These are phyloP conservation scores for Nicotiana noctiflora DNA, from an alignment of 257 asterid genomes.

Conservation along the genomic window DNA sequence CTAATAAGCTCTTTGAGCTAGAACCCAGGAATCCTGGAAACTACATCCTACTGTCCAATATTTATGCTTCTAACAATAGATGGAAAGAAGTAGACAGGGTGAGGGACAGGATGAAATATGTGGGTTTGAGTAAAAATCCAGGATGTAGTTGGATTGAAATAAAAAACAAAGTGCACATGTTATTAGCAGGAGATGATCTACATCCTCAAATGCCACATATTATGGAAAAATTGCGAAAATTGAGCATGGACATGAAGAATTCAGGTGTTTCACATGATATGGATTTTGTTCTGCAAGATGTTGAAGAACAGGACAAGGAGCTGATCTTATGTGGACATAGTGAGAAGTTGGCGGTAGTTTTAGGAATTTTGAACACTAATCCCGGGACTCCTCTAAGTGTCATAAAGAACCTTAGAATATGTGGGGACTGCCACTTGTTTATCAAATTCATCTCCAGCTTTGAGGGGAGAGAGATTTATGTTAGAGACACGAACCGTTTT, in stretches of 20 bases:
- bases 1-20: conserved; percentile 55
- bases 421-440: conserved; percentile 81
- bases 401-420: conserved; percentile 81
- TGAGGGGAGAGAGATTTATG: conserved; percentile 76
- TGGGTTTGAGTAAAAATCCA: conserved; percentile 75
- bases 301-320: conserved; percentile 93
- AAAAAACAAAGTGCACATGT: conserved; percentile 73
- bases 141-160: conserved; percentile 97
- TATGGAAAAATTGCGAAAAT: conserved; percentile 39
- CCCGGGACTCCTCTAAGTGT: conserved; percentile 61
- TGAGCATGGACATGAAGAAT: conserved; percentile 71
- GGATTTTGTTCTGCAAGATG: conserved; percentile 74
- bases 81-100: conserved; percentile 66
- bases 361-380: conserved; percentile 66
- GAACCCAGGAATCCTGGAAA: conserved; percentile 85
- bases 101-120: conserved; percentile 59
- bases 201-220: conserved; percentile 71
- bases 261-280: conserved; percentile 58
- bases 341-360: conserved; percentile 85
- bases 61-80: conserved; percentile 73
- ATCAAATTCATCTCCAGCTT: conserved; percentile 63
- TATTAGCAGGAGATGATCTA: conserved; percentile 80
- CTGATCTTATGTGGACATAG: conserved; percentile 86
- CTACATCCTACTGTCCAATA: conserved; percentile 68
- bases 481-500: conserved; percentile 76